A percentile compares a stretch with the other conserved stretches of the same genome.
These are phyloP conservation scores for Aphanomyces invadans DNA, from an alignment of 352 stramenopile species.

Conservation along the genomic window DNA sequence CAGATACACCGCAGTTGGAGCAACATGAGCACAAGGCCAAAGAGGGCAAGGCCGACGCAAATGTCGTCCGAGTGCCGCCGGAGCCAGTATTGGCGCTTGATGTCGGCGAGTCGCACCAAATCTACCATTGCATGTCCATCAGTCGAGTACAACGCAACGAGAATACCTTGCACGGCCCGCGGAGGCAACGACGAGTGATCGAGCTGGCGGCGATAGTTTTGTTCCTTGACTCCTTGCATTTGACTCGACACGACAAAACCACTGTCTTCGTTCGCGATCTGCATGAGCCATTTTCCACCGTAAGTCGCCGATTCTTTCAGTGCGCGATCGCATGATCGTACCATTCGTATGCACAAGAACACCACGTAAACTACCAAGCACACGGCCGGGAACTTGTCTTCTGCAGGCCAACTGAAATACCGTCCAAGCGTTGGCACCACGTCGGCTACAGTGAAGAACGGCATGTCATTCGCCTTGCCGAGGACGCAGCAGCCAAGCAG, in stretches of 20 bases:
- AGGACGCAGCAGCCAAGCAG: too few species aligned
- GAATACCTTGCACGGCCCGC: background rate
- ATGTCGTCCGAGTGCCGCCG: conserved; percentile 17
- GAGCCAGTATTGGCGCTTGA: conserved; percentile 20
- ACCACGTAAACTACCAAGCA: conserved; percentile 4
- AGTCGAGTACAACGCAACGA: background rate
- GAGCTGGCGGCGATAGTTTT: conserved; percentile 9
- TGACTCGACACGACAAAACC: conserved; percentile 8
- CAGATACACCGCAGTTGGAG: conserved; percentile 21
- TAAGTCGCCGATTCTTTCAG: too few species aligned
- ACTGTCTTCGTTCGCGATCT: conserved; percentile 16
- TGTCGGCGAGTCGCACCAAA: conserved; percentile 6
- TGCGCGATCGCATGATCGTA: too few species aligned
- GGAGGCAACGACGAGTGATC: background rate
- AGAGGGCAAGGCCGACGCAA: conserved; percentile 6
- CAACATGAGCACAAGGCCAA: conserved; percentile 20
- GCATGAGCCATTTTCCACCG: background rate
- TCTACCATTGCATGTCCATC: background rate
- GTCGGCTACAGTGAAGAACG: background rate
- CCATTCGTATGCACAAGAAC: conserved; percentile 18
- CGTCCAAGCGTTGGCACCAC: background rate
- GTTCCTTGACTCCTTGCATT: conserved; percentile 22
- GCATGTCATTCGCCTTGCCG: too few species aligned
- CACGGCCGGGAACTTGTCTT: conserved; percentile 21
- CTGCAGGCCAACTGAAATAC: conserved; percentile 16